phyloP scores from a whole-genome alignment of 176 grass and related monocot species.

The Oryza longistaminata region DNA sequence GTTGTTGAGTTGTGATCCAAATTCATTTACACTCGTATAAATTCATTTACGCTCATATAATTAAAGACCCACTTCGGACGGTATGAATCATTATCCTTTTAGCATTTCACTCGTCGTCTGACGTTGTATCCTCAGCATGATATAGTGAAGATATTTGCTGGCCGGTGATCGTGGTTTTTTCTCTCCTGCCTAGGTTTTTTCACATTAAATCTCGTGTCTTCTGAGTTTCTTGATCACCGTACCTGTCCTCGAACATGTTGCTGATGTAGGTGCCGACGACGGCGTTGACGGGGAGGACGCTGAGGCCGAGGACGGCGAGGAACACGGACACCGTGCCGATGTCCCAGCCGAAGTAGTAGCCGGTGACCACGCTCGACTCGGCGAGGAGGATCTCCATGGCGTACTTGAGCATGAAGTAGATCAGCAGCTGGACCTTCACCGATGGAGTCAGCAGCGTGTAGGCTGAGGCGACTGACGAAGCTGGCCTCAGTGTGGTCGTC shows the following conservation, averaged over 20 bases:
- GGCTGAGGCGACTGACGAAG: constrained; percentile 45
- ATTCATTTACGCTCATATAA: no score
- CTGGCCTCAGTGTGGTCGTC: constrained; percentile 7
- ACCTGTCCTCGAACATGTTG: constrained; percentile 62
- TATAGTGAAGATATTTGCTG: no score
- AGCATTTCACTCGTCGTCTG: no score
- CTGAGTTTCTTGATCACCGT: no score
- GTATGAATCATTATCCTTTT: no score
- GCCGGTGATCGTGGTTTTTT: no score
- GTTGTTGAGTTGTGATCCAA: no score
- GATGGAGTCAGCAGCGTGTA: constrained; percentile 58
- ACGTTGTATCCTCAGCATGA: no score
- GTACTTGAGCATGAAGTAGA: constrained; percentile 69
- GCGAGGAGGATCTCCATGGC: constrained; percentile 59
- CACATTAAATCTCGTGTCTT: no score
- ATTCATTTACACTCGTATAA: no score
- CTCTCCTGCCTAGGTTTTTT: no score
- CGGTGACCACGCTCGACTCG: constrained; percentile 50
- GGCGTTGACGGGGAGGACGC: constrained; percentile 55
- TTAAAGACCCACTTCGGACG: no score
- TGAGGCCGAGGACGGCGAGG: constrained; percentile 49
- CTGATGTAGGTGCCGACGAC: constrained; percentile 50
- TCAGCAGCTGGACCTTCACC: constrained; percentile 61
- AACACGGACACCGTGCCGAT: constrained; percentile 47
- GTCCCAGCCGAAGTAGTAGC: constrained; percentile 51